Base-by-base conservation (phyloP, 331 rosid genomes). In the Erythrophleum ivorense region DNA sequence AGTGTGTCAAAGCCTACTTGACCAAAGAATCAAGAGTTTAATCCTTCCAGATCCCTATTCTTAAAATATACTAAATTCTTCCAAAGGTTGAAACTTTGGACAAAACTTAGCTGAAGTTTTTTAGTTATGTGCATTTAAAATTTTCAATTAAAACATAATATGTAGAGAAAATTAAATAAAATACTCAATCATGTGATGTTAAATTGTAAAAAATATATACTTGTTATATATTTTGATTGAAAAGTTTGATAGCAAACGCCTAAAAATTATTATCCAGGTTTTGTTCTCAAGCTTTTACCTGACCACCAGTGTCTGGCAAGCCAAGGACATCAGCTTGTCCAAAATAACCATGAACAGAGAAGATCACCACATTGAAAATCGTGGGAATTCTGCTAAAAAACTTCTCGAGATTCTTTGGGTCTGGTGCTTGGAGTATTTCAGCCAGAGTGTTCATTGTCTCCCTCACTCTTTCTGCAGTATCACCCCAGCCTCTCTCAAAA, bases 291-390 rank as follows among this genome's bases (percentile, higher is more conserved):
- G 50, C 10, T 19, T 71, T 55, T 86, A 95, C 98, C 95, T 95
- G 98, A 48, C 98, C 98, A 45, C 98, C 98, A 0, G 98, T 95
- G 85, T 95, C 98, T 8, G 98, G 97, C 88, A 95, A 85, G 62
- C 98, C 98, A 59, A 95, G 97, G 40, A 95, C 98, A 81, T 89
- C 88, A 45, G 97, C 87, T 88, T 95, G 98, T n/a, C 98, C 98
- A 85, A 95, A 95, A 78, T 95, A 95, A 71, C 98, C 98, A 80
- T 95, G 98, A 79, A 94, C 84, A 54, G 97, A 92, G 86, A 95
- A 90, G 72, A 95, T 91, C 15, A 89, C 97, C 31, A 92, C 90
- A 73, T 92, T 95, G 88, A 95, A 95, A 75, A 90, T 79, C 58
- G 81, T 92, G 5, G 98, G 98, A 84, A 95, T 73, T 53, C 90